Percentiles rank a stretch among this genome's conserved stretches.
Conservation (phyloP, 345 rosid genomes). For the Salix viminalis region DNA sequence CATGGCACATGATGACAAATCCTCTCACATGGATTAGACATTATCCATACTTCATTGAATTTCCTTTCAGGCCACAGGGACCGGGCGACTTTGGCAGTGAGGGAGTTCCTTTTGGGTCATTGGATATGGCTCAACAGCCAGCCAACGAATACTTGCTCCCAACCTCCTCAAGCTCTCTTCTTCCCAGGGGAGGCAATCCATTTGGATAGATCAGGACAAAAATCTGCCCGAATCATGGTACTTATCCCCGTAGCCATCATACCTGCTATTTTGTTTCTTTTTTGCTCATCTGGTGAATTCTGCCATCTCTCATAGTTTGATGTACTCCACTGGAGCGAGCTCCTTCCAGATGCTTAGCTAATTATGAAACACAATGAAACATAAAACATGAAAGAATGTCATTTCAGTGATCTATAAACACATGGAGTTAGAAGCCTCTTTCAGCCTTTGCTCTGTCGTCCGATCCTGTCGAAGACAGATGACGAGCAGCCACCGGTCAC, state of each 20-base stretch:
- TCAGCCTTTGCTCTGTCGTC: not conserved
- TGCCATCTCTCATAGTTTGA: not conserved
- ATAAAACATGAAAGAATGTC: not conserved
- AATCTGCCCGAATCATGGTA: not conserved
- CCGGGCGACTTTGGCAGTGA: constrained; percentile 22
- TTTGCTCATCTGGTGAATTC: not conserved
- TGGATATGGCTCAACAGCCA: constrained; percentile 25
- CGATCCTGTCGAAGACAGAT: not conserved
- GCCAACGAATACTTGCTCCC: constrained; percentile 29
- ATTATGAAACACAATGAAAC: not conserved
- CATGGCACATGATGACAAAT: not conserved
- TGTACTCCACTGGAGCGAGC: not conserved
- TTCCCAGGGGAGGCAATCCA: constrained; percentile 50
- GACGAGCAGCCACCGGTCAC: not conserved
- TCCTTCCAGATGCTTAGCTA: not conserved
- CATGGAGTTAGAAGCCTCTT: not conserved
- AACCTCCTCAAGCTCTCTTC: constrained; percentile 29
- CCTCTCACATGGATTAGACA: not conserved
- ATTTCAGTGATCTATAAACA: not conserved
- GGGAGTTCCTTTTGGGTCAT: constrained; percentile 16
- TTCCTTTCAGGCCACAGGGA: constrained; percentile 38
- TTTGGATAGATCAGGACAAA: constrained; percentile 35
- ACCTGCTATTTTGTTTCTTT: no score
- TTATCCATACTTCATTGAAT: not conserved
- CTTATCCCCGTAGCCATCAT: not conserved